These are phyloP conservation scores for Amauroascus verrucosus DNA, from an alignment of 2,329 filamentous ascomycete genomes.

Conservation along the genomic window DNA sequence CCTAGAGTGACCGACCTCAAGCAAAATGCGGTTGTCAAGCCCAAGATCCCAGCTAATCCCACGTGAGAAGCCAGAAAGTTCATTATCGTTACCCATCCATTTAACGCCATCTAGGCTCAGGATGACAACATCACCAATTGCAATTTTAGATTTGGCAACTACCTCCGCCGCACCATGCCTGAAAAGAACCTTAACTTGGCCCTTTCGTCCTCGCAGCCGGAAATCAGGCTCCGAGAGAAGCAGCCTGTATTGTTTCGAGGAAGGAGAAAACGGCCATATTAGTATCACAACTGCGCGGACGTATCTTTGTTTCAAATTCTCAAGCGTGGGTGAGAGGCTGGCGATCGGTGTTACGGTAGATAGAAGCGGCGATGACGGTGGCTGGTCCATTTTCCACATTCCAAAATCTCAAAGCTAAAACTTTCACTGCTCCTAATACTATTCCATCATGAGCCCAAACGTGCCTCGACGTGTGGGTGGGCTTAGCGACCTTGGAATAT, in stretches of 20 bases:
- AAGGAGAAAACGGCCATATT: constrained; percentile 82
- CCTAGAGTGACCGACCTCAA: constrained; percentile 27
- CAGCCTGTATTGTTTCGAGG: constrained; percentile 62
- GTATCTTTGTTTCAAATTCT: constrained; percentile 22
- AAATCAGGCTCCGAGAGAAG: constrained; percentile 78
- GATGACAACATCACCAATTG: constrained; percentile 66
- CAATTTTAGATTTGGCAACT: constrained; percentile 56
- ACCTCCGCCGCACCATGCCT: constrained; percentile 58
- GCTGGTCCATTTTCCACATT: not conserved
- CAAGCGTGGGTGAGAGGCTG: constrained; percentile 30
- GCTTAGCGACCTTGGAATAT: not conserved
- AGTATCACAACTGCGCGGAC: constrained; percentile 69
- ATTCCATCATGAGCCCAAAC: not conserved
- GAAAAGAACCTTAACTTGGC: constrained; percentile 73
- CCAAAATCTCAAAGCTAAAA: not conserved
- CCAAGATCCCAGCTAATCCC: constrained; percentile 48
- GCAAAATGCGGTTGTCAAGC: constrained; percentile 31
- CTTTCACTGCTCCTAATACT: not conserved
- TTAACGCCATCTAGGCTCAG: constrained; percentile 58
- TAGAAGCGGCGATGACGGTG: constrained; percentile 19
- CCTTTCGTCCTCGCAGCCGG: constrained; percentile 62
- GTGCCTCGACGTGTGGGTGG: not conserved
- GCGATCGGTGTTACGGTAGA: constrained; percentile 30
- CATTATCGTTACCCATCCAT: constrained; percentile 47
- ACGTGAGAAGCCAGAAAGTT: constrained; percentile 20